Evolutionary conservation across 2,329 filamentous ascomycete genomes (phyloP).

Genomic region (Apiospora pterosperma): DNA sequence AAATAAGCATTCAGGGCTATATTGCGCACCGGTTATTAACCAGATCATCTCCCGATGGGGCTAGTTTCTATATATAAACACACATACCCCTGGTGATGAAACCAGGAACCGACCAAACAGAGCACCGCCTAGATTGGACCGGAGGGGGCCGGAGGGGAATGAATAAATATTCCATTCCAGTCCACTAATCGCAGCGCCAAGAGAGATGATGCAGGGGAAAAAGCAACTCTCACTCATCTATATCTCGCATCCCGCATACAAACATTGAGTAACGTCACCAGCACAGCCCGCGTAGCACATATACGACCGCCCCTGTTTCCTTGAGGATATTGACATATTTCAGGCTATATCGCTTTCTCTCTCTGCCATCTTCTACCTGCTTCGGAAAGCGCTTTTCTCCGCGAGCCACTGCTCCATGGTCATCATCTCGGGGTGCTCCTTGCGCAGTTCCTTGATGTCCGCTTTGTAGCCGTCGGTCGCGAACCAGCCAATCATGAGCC

Average conservation of each 20-base stretch:
- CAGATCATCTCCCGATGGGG: not conserved
- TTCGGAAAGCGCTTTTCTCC: slow-evolving; percentile 21
- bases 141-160: not conserved
- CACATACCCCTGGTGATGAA: not conserved
- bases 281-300: not conserved
- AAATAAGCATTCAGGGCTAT: not conserved
- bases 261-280: not conserved
- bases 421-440: slow-evolving; percentile 27
- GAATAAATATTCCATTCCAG: too few species aligned
- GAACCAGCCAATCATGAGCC: slow-evolving; percentile 27
- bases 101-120: not conserved
- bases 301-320: not conserved
- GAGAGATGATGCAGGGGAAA: not conserved
- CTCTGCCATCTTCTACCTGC: not conserved
- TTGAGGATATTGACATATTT: not conserved
- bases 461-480: slow-evolving; percentile 30
- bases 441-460: slow-evolving; percentile 23
- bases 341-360: not conserved
- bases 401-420: slow-evolving; percentile 30
- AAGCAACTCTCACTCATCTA: not conserved
- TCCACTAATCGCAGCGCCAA: not conserved
- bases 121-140: too few species aligned
- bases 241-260: not conserved
- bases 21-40: not conserved
- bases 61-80: not conserved